Evolutionary conservation across 768 basidiomycete genomes (phyloP).

Genomic region (Leccinellum rugosiceps): DNA sequence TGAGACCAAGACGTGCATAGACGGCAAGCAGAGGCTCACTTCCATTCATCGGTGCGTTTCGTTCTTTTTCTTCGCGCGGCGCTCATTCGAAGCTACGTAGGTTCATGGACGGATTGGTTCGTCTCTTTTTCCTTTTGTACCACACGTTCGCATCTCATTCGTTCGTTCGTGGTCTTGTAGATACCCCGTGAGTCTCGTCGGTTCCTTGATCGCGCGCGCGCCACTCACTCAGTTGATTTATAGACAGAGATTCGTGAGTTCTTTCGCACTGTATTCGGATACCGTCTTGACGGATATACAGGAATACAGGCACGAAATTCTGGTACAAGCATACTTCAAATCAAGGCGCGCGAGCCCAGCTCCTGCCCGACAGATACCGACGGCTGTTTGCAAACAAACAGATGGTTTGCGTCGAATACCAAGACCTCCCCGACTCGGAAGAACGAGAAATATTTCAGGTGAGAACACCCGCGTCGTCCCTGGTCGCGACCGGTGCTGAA

Average conservation of each 20-base stretch:
- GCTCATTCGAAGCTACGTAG: slow-evolving; percentile 28
- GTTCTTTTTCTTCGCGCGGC: not conserved
- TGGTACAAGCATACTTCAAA: slow-evolving; percentile 41
- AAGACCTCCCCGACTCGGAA: slow-evolving; percentile 50
- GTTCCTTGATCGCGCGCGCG: not conserved
- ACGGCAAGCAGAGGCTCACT: slow-evolving; percentile 79
- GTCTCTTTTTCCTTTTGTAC: slow-evolving; percentile 22
- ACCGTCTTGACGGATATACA: not conserved
- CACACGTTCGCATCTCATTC: not conserved
- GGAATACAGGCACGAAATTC: slow-evolving; percentile 40
- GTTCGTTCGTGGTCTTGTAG: slow-evolving; percentile 27
- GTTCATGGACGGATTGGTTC: slow-evolving; percentile 69
- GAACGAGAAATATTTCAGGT: slow-evolving; percentile 77
- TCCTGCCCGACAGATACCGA: slow-evolving; percentile 54
- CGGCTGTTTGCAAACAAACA: slow-evolving; percentile 69
- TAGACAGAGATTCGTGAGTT: slow-evolving; percentile 48
- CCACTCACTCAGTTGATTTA: not conserved
- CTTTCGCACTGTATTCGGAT: too few species aligned
- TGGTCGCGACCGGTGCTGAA: not conserved
- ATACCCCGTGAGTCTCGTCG: slow-evolving; percentile 49
- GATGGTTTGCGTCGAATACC: slow-evolving; percentile 78
- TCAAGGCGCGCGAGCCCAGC: slow-evolving; percentile 21
- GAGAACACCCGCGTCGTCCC: slow-evolving; percentile 5
- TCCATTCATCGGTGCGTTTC: slow-evolving; percentile 61
- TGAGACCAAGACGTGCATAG: slow-evolving; percentile 67